Evolutionary conservation across 2,329 filamentous ascomycete genomes (phyloP).

Genomic region (Colletotrichum kahawae): DNA sequence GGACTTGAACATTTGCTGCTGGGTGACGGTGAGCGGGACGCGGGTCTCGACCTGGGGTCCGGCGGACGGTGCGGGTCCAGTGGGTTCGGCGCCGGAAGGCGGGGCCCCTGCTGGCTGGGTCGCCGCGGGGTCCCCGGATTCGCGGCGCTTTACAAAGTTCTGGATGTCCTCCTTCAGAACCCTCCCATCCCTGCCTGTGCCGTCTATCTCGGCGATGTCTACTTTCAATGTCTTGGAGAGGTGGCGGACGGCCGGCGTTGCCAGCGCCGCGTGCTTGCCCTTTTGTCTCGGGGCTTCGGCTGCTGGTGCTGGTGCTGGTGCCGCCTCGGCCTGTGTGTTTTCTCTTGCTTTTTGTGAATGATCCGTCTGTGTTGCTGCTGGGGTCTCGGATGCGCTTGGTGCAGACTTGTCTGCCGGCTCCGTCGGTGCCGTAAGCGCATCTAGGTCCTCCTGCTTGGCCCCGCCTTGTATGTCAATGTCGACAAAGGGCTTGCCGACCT

Average conservation of each 20-base stretch:
- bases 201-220: constrained; percentile 77
- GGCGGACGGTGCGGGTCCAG: constrained; percentile 34
- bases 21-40: constrained; percentile 75
- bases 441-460: constrained; percentile 66
- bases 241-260: constrained; percentile 91
- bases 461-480: constrained; percentile 92
- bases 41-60: constrained; percentile 70
- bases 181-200: constrained; percentile 88
- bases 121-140: constrained; percentile 27
- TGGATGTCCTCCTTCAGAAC: constrained; percentile 93
- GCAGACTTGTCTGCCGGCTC: constrained; percentile 28
- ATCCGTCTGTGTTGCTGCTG: neutral
- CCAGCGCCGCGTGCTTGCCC: constrained; percentile 75
- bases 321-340: neutral
- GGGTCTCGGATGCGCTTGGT: constrained; percentile 21
- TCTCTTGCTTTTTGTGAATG: constrained; percentile 15
- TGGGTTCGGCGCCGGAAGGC: constrained; percentile 30
- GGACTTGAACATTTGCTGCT: constrained; percentile 94
- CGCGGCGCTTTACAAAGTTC: constrained; percentile 65
- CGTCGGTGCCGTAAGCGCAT: constrained; percentile 27
- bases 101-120: constrained; percentile 10
- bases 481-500: constrained; percentile 91
- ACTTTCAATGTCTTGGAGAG: constrained; percentile 81
- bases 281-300: constrained; percentile 37
- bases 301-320: neutral